These are phyloP conservation scores for Bathelium albidoporum DNA, from an alignment of 495 filamentous ascomycete genomes.

Conservation along the genomic window DNA sequence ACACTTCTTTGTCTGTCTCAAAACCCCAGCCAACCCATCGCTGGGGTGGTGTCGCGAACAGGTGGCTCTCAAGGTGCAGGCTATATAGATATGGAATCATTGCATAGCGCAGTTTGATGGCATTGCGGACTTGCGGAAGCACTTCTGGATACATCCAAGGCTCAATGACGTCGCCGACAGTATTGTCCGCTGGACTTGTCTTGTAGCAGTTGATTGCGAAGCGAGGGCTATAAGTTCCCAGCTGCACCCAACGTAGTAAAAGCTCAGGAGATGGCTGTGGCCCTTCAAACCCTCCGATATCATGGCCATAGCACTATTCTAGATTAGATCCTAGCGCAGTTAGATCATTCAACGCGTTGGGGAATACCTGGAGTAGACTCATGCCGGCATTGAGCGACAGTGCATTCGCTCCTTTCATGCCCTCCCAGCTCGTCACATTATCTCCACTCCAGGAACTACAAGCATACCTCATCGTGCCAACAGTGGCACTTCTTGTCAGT, in stretches of 20 bases:
- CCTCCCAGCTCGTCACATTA: slow-evolving; percentile 37
- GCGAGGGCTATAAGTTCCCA: slow-evolving; percentile 55
- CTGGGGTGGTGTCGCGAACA: slow-evolving; percentile 48
- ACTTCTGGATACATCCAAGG: slow-evolving; percentile 63
- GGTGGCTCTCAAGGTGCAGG: slow-evolving; percentile 48
- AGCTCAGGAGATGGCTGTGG: slow-evolving; percentile 58
- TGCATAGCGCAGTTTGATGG: slow-evolving; percentile 59
- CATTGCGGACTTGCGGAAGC: slow-evolving; percentile 45
- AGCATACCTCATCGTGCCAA: slow-evolving; percentile 57
- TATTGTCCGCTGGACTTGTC: slow-evolving; percentile 49
- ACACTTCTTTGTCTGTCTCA: slow-evolving; percentile 52
- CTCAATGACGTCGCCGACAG: slow-evolving; percentile 58
- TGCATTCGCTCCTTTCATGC: slow-evolving; percentile 57
- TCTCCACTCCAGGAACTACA: slow-evolving; percentile 52
- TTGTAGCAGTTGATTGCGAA: slow-evolving; percentile 72
- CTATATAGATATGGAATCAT: slow-evolving; percentile 60
- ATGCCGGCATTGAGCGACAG: slow-evolving; percentile 57
- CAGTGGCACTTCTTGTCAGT: slow-evolving; percentile 56
- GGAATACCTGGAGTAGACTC: slow-evolving; percentile 44
- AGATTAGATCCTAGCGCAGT: slow-evolving; percentile 16
- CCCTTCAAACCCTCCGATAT: slow-evolving; percentile 65
- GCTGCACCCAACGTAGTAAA: slow-evolving; percentile 59
- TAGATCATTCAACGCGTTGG: neutral
- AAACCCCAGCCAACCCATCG: slow-evolving; percentile 62
- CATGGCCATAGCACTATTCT: slow-evolving; percentile 49